Percentiles rank a stretch among this genome's conserved stretches.
Conservation (phyloP, 2,329 filamentous ascomycete species). For the Phialophora tarda region DNA sequence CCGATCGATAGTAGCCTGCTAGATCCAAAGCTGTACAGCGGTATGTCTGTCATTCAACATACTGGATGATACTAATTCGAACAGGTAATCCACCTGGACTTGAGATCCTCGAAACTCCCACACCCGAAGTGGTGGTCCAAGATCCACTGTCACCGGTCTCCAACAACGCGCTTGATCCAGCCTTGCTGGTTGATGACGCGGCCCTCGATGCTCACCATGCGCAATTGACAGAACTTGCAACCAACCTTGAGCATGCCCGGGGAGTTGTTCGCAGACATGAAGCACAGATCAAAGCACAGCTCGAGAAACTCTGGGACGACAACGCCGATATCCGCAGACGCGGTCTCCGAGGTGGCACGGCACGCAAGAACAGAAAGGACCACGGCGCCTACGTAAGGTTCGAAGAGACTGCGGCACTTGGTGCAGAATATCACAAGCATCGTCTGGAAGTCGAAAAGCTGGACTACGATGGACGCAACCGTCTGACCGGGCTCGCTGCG, state of each 20-base stretch:
- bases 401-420: background rate
- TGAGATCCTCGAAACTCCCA: background rate
- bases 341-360: constrained; percentile 27
- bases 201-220: background rate
- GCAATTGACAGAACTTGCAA: background rate
- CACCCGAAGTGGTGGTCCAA: background rate
- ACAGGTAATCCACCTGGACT: background rate
- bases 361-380: constrained; percentile 21
- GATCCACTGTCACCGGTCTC: background rate
- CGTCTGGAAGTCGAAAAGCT: constrained; percentile 23
- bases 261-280: constrained; percentile 5
- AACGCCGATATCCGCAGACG: constrained; percentile 24
- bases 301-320: constrained; percentile 20
- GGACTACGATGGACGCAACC: constrained; percentile 19
- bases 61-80: background rate
- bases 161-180: background rate
- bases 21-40: background rate
- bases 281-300: background rate
- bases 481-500: constrained; percentile 7
- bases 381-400: constrained; percentile 16
- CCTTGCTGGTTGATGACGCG: background rate
- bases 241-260: background rate
- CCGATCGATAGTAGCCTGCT: background rate
- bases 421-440: constrained; percentile 2
- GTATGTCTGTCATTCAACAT: background rate